A percentile compares a stretch with the other conserved stretches of the same genome.
phyloP scores from a whole-genome alignment of 2,329 filamentous ascomycete species.

The Sporothrix variecibatus region DNA sequence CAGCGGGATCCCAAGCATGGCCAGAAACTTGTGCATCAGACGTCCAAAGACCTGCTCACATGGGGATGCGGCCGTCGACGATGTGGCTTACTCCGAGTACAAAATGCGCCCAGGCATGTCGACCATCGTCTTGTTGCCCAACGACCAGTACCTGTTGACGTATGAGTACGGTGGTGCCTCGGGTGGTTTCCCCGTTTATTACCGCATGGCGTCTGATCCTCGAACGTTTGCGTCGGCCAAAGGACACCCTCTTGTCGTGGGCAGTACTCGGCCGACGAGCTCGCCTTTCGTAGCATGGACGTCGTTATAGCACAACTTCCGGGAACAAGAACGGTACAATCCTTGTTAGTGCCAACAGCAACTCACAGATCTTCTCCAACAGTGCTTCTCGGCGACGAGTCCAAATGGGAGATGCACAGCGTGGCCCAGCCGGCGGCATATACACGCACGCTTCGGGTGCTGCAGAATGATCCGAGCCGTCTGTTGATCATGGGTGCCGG shows the following conservation, averaged over 20 bases:
- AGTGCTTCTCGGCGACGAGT: conserved; percentile 42
- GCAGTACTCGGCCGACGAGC: conserved; percentile 40
- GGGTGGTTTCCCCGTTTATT: conserved; percentile 47
- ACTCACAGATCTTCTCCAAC: conserved; percentile 47
- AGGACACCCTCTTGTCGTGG: conserved; percentile 38
- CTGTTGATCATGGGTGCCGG: conserved; percentile 50
- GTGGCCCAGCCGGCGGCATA: conserved; percentile 43
- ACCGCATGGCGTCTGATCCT: conserved; percentile 46
- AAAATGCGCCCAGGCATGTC: conserved; percentile 70
- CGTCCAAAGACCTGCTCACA: conserved; percentile 57
- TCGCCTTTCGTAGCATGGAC: conserved; percentile 50
- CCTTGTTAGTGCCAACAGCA: conserved; percentile 44
- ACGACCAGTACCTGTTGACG: conserved; percentile 62
- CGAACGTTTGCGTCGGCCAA: conserved; percentile 41
- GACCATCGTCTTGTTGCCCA: conserved; percentile 58
- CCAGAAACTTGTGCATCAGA: conserved; percentile 69
- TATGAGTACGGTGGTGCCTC: conserved; percentile 62
- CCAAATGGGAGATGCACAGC: conserved; percentile 42
- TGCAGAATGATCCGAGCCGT: conserved; percentile 40
- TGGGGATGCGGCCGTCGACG: conserved; percentile 63
- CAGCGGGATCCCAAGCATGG: conserved; percentile 66
- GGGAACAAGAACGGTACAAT: conserved; percentile 50
- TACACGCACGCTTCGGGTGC: conserved; percentile 42
- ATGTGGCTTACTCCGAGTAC: conserved; percentile 61
- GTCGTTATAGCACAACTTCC: conserved; percentile 45